Evolutionary conservation across 2,329 filamentous ascomycete species (phyloP), one percentile per base, ranked within the genome.

Genomic region (Cladosporium halotolerans): DNA sequence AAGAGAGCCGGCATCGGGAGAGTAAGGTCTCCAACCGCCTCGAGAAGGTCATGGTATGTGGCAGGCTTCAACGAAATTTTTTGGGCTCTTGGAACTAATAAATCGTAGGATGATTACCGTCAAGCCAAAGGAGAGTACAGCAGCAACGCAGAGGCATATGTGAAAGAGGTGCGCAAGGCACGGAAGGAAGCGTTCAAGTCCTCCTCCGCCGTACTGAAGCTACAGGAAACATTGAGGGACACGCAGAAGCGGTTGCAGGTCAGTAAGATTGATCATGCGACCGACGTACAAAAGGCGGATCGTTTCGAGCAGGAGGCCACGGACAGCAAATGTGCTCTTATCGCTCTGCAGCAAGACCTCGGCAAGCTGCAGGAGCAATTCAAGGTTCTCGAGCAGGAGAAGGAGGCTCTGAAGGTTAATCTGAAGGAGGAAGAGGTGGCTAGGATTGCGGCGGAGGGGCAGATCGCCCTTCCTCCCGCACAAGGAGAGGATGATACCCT

Each of bases 131-230:
- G 82, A 36, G 79, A 85, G 18, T 62, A 64, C 52, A 61, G 65
- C 13, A 64, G 66, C 9, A 66, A 70, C 43, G 50, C 59, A 14
- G 58, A 58, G 1, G 56, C 86, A 9, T 88, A 85, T 79, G 85
- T 89, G 62, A 88, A 88, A 66, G 85, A 89, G 67, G 83, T 88
- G 41, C 79, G 85, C 52, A 77, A 82, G 53, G 78, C 81, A 9
- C 76, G 84, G 46, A 89, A 89, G 62, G 86, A 89, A 61, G 83
- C 82, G 2, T 88, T 88, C 76, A 88, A 88, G 65, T 79, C 81
- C n/a, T 84, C 87, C 60, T 87, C 84, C 2, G 70, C 74, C 9
- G 77, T 84, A 32, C 80, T 88, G 61, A 87, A 87, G 65, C 67
- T 85, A n/a, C 84, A 88, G 65, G 85, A 88, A 61, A 85, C 89